Conservation (phyloP, 306 rosid species). For the Cucurbita argyrosperma region DNA sequence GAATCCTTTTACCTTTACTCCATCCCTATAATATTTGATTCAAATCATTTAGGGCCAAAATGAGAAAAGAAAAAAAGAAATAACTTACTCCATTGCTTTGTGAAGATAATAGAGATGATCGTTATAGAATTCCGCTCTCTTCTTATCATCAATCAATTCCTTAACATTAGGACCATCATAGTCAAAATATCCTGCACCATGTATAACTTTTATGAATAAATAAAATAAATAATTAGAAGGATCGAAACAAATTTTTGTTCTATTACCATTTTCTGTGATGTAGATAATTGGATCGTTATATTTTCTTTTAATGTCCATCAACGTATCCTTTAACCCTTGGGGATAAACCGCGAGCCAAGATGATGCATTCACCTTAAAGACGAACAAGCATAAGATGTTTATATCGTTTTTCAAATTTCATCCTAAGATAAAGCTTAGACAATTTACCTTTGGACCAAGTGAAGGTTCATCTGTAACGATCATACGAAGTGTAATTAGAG, state of each 20-base stretch:
- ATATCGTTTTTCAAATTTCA: neutral
- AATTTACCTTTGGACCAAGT: no score
- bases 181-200: neutral
- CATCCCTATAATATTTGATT: neutral
- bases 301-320: slow-evolving; percentile 11
- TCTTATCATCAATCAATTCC: neutral
- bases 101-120: neutral
- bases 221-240: neutral
- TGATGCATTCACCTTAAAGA: slow-evolving; percentile 8
- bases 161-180: neutral
- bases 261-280: slow-evolving; percentile 45
- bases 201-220: neutral
- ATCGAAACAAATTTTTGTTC: no score
- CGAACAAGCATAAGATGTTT: neutral
- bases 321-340: slow-evolving; percentile 10
- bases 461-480: no score
- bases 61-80: no score
- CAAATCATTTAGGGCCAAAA: neutral
- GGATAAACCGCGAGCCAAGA: slow-evolving; percentile 11
- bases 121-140: neutral
- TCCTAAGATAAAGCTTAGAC: no score
- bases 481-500: no score
- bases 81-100: neutral
- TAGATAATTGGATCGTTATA: slow-evolving; percentile 16
- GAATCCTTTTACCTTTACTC: neutral